Evolutionary conservation across 805 yeast species (phyloP).

Genomic region (Lachancea kluyveri): DNA sequence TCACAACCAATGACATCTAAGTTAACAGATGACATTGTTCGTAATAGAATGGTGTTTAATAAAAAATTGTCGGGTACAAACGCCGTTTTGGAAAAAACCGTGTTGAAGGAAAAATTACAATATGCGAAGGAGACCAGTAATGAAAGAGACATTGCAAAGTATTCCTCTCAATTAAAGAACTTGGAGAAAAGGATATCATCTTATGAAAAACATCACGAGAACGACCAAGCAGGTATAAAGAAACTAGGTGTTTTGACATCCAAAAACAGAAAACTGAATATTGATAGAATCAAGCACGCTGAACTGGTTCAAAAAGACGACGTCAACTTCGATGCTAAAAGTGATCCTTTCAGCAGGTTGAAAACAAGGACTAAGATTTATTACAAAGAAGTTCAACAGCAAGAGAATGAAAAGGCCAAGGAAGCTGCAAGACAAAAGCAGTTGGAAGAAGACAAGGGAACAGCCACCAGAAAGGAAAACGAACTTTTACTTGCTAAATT

Average conservation of each 20-base stretch:
- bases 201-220: slow-evolving; percentile 34
- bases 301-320: slow-evolving; percentile 59
- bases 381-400: slow-evolving; percentile 50
- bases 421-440: slow-evolving; percentile 45
- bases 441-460: slow-evolving; percentile 33
- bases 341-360: slow-evolving; percentile 85
- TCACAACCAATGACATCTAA: slow-evolving; percentile 60
- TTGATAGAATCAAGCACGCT: slow-evolving; percentile 69
- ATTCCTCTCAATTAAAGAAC: slow-evolving; percentile 42
- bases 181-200: slow-evolving; percentile 34
- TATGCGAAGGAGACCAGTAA: slow-evolving; percentile 62
- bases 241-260: slow-evolving; percentile 70
- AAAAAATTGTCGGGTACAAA: slow-evolving; percentile 57
- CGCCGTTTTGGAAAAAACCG: slow-evolving; percentile 69
- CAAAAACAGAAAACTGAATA: slow-evolving; percentile 78
- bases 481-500: slow-evolving; percentile 45
- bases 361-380: slow-evolving; percentile 83
- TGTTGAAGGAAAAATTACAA: slow-evolving; percentile 64
- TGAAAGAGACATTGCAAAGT: slow-evolving; percentile 36
- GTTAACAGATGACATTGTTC: slow-evolving; percentile 74
- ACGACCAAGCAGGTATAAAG: slow-evolving; percentile 34
- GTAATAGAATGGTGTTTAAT: slow-evolving; percentile 58
- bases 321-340: slow-evolving; percentile 40
- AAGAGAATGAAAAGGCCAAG: slow-evolving; percentile 54
- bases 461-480: slow-evolving; percentile 40